Base-by-base conservation (phyloP, 106 monocot genomes). In the Phalaenopsis equestris region DNA sequence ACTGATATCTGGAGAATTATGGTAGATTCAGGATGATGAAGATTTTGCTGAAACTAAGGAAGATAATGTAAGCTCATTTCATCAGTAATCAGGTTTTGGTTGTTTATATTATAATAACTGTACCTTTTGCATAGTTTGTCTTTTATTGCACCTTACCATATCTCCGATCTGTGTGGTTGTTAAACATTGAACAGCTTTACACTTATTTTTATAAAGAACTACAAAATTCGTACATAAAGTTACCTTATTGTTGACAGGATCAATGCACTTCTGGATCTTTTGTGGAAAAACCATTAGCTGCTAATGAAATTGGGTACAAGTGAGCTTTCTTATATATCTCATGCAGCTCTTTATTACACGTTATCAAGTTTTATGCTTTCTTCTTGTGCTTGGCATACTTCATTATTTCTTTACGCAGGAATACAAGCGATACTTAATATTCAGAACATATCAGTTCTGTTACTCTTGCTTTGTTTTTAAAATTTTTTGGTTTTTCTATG, bases 21-120 rank as follows among this genome's bases (percentile, higher is more conserved):
- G 72, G 41, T 14, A 81, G 96, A 96, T 96, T 84, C 91, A 88
- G 77, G 96, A 90, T 86, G 94, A 94, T 82, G 94, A 92, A 10
- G 94, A 88, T 18, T 46, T 81, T 81, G 70, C 84, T 84, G 90
- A 75, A 85, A 82, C 80, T 1, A 95, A 88, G 81, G 95, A 95
- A 85, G 91, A 94, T 78, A 86, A 87, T 79, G 89, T 80, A 77
- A 84, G 58, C 78, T 52, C 24, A 64, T 41, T 87, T 78, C 82
- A 24, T 81, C 41, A 64, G 42, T 56, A 82, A 85, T 82, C 90
- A 90, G 91, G 95, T 96, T 65, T 45, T 45, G 52, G 41, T 19
- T 17, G 72, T 42, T 76, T 23, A 10, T 49, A 15, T 74, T 10
- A 12, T 75, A 1, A 24, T 48, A 10, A 46, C 5, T 30, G 17